Conservation (phyloP, 2,329 filamentous ascomycete genomes). For the Venturia asperata region DNA sequence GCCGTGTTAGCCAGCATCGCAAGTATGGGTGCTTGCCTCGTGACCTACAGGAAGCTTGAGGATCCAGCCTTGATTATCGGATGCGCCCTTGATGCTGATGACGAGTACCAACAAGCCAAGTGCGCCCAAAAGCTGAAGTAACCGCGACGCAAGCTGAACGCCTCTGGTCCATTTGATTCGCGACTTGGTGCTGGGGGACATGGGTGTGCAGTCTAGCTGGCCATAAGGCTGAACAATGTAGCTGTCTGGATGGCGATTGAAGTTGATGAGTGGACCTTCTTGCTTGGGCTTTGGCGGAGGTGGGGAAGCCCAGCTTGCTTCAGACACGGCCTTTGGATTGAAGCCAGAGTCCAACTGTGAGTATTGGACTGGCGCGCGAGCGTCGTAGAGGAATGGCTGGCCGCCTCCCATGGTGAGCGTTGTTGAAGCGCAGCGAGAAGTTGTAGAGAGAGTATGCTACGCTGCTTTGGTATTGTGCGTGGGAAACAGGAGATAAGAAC, state of each 20-base stretch:
- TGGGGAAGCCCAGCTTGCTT: slow-evolving; percentile 65
- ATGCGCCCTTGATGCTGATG: slow-evolving; percentile 65
- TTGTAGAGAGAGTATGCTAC: slow-evolving; percentile 22
- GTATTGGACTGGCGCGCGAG: slow-evolving; percentile 45
- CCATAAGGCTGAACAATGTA: slow-evolving; percentile 59
- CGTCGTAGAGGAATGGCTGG: slow-evolving; percentile 67
- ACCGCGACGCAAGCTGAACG: slow-evolving; percentile 61
- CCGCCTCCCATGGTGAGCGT: slow-evolving; percentile 36
- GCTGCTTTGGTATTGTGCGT: slow-evolving; percentile 9
- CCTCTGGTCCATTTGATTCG: slow-evolving; percentile 63
- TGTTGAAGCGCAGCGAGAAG: slow-evolving; percentile 21
- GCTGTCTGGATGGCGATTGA: slow-evolving; percentile 79
- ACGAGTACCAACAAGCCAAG: slow-evolving; percentile 66
- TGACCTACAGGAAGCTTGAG: slow-evolving; percentile 64
- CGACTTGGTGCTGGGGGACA: slow-evolving; percentile 63
- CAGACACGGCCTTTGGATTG: slow-evolving; percentile 78
- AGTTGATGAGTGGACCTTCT: slow-evolving; percentile 68
- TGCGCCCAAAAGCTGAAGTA: slow-evolving; percentile 60
- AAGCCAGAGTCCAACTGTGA: slow-evolving; percentile 50
- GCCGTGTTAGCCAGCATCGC: neutral
- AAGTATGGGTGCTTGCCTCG: neutral
- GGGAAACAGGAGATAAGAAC: neutral
- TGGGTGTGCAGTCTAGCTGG: slow-evolving; percentile 53
- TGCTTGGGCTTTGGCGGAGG: slow-evolving; percentile 54
- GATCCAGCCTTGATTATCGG: slow-evolving; percentile 63